Conservation (phyloP, 306 rosid species). For the Cicer judaicum region DNA sequence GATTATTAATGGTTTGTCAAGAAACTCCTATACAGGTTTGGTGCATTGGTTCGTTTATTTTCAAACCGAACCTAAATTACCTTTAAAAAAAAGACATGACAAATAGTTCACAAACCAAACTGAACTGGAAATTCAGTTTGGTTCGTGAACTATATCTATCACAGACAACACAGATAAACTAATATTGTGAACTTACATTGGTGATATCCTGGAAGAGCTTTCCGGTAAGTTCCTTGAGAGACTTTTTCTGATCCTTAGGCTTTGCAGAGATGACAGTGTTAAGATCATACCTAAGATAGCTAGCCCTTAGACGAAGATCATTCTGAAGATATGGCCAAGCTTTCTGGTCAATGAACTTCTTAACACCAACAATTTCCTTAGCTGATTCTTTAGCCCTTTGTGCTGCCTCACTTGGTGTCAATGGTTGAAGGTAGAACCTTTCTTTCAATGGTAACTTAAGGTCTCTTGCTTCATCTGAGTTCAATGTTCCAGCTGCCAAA, state of each 20-base stretch:
- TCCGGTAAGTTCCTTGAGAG: constrained; percentile 78
- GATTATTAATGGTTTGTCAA: too few relatives aligned
- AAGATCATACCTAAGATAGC: constrained; percentile 85
- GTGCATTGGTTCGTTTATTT: too few relatives aligned
- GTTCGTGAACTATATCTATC: too few relatives aligned
- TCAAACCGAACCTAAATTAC: too few relatives aligned
- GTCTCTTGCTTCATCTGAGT: constrained; percentile 92
- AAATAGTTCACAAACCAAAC: too few relatives aligned
- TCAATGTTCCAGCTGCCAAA: constrained; percentile 85
- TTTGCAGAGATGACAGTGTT: constrained; percentile 77
- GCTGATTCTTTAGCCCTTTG: constrained; percentile 90
- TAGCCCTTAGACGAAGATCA: constrained; percentile 77
- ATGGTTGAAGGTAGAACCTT: constrained; percentile 83
- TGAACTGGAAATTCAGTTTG: too few relatives aligned
- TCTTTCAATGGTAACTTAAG: constrained; percentile 70
- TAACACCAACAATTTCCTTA: constrained; percentile 77
- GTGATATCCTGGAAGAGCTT: constrained; percentile 80
- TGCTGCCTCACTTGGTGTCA: constrained; percentile 71
- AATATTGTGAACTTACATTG: constrained; percentile 60
- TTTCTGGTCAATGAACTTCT: constrained; percentile 80
- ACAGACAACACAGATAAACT: background rate
- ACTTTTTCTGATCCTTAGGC: constrained; percentile 76
- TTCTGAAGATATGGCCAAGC: constrained; percentile 95
- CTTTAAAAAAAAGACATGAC: too few relatives aligned
- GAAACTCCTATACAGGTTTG: too few relatives aligned